Percentiles rank a stretch among this genome's conserved stretches.
These are phyloP conservation scores for Zarea fungicola DNA, from an alignment of 2,329 filamentous ascomycete genomes.

Conservation along the genomic window DNA sequence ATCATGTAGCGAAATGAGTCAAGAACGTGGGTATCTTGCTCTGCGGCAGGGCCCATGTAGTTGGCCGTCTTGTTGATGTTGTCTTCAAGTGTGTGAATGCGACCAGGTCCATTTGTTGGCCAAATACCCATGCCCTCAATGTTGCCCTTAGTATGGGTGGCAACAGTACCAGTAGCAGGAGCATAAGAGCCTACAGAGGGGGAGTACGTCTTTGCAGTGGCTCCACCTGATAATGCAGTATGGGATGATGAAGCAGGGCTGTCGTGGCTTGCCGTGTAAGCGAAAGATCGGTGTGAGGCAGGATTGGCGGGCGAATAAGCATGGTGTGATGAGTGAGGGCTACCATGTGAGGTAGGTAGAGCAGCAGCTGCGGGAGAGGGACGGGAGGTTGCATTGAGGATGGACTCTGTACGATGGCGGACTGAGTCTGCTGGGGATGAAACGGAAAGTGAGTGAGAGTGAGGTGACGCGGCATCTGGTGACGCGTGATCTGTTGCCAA, in stretches of 20 bases:
- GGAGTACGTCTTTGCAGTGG: neutral
- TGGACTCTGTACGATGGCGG: constrained; percentile 1
- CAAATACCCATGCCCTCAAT: constrained; percentile 15
- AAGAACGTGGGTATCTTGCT: constrained; percentile 43
- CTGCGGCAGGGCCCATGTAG: constrained; percentile 38
- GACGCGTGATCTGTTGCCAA: neutral
- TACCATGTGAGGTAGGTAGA: constrained; percentile 5
- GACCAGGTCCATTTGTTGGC: constrained; percentile 13
- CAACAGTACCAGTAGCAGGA: constrained; percentile 4
- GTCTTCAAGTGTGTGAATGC: constrained; percentile 36
- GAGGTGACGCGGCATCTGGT: constrained; percentile 8
- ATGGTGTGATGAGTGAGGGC: constrained; percentile 6
- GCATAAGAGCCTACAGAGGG: too few relatives aligned
- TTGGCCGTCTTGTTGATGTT: constrained; percentile 37
- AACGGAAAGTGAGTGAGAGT: constrained; percentile 1
- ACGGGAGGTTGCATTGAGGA: neutral
- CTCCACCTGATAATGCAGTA: neutral
- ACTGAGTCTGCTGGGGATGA: constrained; percentile 12
- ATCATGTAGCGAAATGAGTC: constrained; percentile 43
- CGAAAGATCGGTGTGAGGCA: neutral
- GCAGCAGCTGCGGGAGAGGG: constrained; percentile 1
- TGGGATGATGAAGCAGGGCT: neutral
- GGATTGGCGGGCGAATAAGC: constrained; percentile 3
- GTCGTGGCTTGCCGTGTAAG: neutral
- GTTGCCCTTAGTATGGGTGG: constrained; percentile 11